Evolutionary conservation across 768 basidiomycete genomes (phyloP).

Genomic region (Boletus rufocinnamomeus): DNA sequence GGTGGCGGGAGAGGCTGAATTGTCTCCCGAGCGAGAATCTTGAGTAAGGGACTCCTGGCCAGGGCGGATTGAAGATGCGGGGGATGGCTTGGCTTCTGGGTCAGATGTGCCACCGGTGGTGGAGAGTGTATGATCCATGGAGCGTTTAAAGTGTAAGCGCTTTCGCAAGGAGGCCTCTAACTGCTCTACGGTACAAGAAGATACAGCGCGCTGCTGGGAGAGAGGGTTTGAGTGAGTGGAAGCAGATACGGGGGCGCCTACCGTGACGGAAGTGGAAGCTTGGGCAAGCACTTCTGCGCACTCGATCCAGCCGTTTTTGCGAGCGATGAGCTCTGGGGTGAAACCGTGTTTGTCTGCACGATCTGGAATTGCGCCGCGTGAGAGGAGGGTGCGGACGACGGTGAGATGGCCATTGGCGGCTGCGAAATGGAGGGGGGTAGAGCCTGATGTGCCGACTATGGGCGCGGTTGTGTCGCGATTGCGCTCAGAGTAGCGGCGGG

Average conservation of each 20-base stretch:
- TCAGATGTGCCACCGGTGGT: slow-evolving; percentile 40
- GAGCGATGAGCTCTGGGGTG: slow-evolving; percentile 83
- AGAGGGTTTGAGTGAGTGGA: slow-evolving; percentile 23
- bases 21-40: slow-evolving; percentile 7
- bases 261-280: slow-evolving; percentile 45
- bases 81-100: slow-evolving; percentile 28
- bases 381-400: slow-evolving; percentile 77
- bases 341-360: slow-evolving; percentile 89
- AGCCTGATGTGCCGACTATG: slow-evolving; percentile 82
- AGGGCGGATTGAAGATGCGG: slow-evolving; percentile 6
- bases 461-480: slow-evolving; percentile 65
- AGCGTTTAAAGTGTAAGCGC: slow-evolving; percentile 72
- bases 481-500: slow-evolving; percentile 73
- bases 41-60: slow-evolving; percentile 19
- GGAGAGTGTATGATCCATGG: slow-evolving; percentile 70
- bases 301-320: slow-evolving; percentile 75
- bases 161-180: slow-evolving; percentile 38
- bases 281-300: slow-evolving; percentile 73
- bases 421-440: slow-evolving; percentile 95
- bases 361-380: slow-evolving; percentile 80
- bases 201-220: slow-evolving; percentile 20
- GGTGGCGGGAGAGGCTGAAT: slow-evolving; percentile 1
- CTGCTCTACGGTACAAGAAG: slow-evolving; percentile 33
- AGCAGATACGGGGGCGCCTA: not conserved
- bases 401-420: slow-evolving; percentile 89